Conservation (phyloP, 2,329 filamentous ascomycete species). For the Xylariaceae sp. region DNA sequence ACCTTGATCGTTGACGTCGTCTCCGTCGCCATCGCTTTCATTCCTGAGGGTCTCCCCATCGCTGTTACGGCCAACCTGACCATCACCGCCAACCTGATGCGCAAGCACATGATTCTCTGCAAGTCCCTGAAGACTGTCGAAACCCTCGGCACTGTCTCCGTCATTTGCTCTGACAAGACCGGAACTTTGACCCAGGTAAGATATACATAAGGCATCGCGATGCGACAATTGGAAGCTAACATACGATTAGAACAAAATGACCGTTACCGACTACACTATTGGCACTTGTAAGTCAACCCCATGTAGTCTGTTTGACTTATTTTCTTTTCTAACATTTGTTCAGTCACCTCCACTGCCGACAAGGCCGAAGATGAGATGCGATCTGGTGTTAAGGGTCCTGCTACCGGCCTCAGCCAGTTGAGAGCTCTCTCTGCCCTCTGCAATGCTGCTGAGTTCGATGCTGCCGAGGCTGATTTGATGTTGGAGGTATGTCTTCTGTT, state of each 20-base stretch:
- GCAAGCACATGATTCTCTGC: slow-evolving; percentile 70
- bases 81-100: slow-evolving; percentile 72
- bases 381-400: slow-evolving; percentile 24
- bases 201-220: not conserved
- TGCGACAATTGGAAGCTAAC: not conserved
- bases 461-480: slow-evolving; percentile 53
- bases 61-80: slow-evolving; percentile 66
- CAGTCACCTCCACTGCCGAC: slow-evolving; percentile 44
- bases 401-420: slow-evolving; percentile 51
- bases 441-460: slow-evolving; percentile 72
- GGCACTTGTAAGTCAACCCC: slow-evolving; percentile 34
- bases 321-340: not conserved
- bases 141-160: slow-evolving; percentile 65
- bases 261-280: slow-evolving; percentile 62
- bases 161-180: slow-evolving; percentile 74
- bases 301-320: no score
- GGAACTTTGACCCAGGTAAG: slow-evolving; percentile 58
- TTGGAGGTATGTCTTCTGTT: slow-evolving; percentile 35
- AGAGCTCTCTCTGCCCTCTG: slow-evolving; percentile 60
- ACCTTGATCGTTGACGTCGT: slow-evolving; percentile 69
- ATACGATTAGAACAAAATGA: slow-evolving; percentile 58
- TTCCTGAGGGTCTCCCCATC: slow-evolving; percentile 68
- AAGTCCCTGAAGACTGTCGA: slow-evolving; percentile 76
- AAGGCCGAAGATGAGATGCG: slow-evolving; percentile 42
- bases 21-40: slow-evolving; percentile 67